Conservation (phyloP, 2,329 filamentous ascomycete species). For the Scytalidium sp. region DNA sequence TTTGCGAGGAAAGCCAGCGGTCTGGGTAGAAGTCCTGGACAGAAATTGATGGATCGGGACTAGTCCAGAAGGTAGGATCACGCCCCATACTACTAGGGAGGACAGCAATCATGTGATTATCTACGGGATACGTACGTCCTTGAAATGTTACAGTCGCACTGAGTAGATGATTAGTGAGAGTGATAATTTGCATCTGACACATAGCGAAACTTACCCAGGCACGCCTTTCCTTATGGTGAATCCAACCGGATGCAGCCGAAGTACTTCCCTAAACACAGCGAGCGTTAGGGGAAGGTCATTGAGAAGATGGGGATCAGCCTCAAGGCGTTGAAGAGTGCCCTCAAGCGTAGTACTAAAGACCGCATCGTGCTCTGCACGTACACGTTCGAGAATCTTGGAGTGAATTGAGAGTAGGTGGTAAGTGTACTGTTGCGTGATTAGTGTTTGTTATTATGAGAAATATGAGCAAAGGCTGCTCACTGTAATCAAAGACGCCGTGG, state of each 20-base stretch:
- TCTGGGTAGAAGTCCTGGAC: slow-evolving; percentile 41
- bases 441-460: background rate
- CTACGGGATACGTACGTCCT: slow-evolving; percentile 8
- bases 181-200: background rate
- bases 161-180: background rate
- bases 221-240: slow-evolving; percentile 9
- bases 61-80: slow-evolving; percentile 36
- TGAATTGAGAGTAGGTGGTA: slow-evolving; percentile 12
- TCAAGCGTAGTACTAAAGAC: slow-evolving; percentile 5
- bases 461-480: slow-evolving; percentile 1
- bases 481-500: slow-evolving; percentile 12
- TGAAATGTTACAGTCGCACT: slow-evolving; percentile 7
- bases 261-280: slow-evolving; percentile 11
- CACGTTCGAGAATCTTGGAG: slow-evolving; percentile 8
- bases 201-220: background rate
- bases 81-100: slow-evolving; percentile 26
- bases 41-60: slow-evolving; percentile 24
- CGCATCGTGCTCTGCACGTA: slow-evolving; percentile 10
- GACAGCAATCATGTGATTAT: slow-evolving; percentile 8
- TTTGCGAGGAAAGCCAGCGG: slow-evolving; percentile 35
- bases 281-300: slow-evolving; percentile 14
- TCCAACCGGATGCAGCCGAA: slow-evolving; percentile 12
- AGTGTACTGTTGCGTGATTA: slow-evolving; percentile 6
- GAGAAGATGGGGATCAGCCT: slow-evolving; percentile 8
- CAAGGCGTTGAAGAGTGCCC: slow-evolving; percentile 1